A percentile compares a stretch with the other conserved stretches of the same genome.
These are phyloP conservation scores for Wickerhamiella cacticola DNA, from an alignment of 805 yeast genomes.

Conservation along the genomic window DNA sequence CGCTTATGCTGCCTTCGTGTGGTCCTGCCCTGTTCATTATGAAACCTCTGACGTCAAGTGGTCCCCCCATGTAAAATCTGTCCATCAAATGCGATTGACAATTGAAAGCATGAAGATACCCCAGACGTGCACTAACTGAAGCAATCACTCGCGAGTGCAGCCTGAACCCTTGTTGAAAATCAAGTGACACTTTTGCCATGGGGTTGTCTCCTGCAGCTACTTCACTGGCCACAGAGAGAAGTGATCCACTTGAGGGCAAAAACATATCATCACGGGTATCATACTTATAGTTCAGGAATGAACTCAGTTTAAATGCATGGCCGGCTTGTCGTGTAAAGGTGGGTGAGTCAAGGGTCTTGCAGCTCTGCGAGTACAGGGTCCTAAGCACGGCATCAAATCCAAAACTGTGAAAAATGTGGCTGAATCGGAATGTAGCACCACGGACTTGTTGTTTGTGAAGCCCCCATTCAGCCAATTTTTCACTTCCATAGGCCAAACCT, in stretches of 20 bases:
- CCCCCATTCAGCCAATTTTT: constrained; percentile 41
- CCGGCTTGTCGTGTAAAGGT: constrained; percentile 49
- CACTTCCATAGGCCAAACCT: constrained; percentile 38
- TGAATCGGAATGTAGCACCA: constrained; percentile 35
- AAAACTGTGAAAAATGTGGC: constrained; percentile 31
- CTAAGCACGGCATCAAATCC: constrained; percentile 56
- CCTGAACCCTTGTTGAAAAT: constrained; percentile 27
- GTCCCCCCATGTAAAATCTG: constrained; percentile 74
- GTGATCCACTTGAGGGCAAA: constrained; percentile 39
- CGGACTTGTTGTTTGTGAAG: constrained; percentile 41
- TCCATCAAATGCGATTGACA: constrained; percentile 51
- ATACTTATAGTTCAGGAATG: constrained; percentile 34
- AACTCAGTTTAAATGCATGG: constrained; percentile 45
- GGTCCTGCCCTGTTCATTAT: constrained; percentile 56
- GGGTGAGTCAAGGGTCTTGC: constrained; percentile 35
- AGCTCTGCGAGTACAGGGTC: constrained; percentile 37
- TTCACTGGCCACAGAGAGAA: constrained; percentile 36
- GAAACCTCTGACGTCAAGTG: constrained; percentile 60
- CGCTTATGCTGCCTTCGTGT: constrained; percentile 39
- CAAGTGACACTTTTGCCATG: constrained; percentile 29
- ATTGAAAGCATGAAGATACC: constrained; percentile 18
- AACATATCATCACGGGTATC: constrained; percentile 36
- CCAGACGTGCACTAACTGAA: constrained; percentile 17
- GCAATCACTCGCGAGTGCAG: constrained; percentile 18
- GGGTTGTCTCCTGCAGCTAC: constrained; percentile 31